Conservation (phyloP, 2,329 filamentous ascomycete genomes). For the Sporothrix protearum region DNA sequence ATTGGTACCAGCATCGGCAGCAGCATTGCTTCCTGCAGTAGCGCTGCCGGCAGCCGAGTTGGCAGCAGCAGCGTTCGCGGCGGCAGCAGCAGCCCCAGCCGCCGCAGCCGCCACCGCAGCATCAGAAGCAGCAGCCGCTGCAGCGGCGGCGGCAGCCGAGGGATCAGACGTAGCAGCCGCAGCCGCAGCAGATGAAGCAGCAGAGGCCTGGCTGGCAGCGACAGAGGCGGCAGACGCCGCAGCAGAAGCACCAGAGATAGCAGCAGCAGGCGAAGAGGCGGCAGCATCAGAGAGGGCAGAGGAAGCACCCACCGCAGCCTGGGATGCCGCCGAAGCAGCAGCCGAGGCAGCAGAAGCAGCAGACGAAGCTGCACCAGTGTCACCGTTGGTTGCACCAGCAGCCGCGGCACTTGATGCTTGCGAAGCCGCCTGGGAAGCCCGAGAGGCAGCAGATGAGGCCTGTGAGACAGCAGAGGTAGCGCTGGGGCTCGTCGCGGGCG, state of each 20-base stretch:
- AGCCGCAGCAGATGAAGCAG: background rate
- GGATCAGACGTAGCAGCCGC: background rate
- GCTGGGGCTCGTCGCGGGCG: background rate
- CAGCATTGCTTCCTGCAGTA: background rate
- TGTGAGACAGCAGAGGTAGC: background rate
- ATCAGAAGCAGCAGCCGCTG: background rate
- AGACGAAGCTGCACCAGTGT: background rate
- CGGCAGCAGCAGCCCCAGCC: background rate
- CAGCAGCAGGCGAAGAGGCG: background rate
- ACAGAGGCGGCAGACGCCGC: background rate
- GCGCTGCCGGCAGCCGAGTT: background rate
- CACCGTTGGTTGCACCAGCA: background rate
- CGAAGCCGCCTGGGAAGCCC: constrained; percentile 1
- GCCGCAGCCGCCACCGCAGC: background rate
- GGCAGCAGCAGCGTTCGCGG: background rate
- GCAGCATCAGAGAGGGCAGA: background rate
- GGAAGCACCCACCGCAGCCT: background rate
- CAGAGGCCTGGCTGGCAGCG: background rate
- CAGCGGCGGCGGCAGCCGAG: background rate
- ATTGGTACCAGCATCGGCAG: no score
- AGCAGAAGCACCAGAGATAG: background rate
- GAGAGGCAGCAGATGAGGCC: constrained; percentile 6
- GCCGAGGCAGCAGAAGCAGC: background rate
- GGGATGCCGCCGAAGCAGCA: background rate
- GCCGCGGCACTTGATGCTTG: background rate